Conservation (phyloP, 805 yeast genomes). For the Nakazawaea populi region DNA sequence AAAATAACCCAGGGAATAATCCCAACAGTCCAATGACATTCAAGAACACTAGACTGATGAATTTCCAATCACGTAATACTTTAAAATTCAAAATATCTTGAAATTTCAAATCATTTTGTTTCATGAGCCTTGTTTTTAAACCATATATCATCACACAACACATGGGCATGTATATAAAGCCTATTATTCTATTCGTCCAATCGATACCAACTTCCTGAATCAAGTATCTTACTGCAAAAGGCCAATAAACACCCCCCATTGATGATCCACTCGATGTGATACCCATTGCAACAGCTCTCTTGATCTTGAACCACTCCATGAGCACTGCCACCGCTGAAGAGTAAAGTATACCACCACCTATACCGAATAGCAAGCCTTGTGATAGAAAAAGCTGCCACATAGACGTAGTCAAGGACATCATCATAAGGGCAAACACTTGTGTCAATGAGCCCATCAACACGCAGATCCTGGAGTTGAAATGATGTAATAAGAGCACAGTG, state of each 20-base stretch:
- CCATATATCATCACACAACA: conserved; percentile 25
- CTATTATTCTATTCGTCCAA: conserved; percentile 40
- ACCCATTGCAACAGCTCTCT: conserved; percentile 42
- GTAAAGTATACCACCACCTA: conserved; percentile 39
- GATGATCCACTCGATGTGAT: conserved; percentile 43
- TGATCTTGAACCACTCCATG: conserved; percentile 43
- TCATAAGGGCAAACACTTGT: conserved; percentile 36
- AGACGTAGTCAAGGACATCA: conserved; percentile 38
- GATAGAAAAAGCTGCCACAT: conserved; percentile 48
- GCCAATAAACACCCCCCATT: conserved; percentile 45
- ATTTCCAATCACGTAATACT: conserved; percentile 13
- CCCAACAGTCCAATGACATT: conserved; percentile 18
- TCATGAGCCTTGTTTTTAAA: conserved; percentile 25
- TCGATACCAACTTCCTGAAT: conserved; percentile 33
- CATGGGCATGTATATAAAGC: conserved; percentile 15
- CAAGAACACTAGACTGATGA: conserved; percentile 3
- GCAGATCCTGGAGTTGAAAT: conserved; percentile 34
- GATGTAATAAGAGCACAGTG: conserved; percentile 31
- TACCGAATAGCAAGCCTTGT: conserved; percentile 46
- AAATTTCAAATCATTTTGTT: conserved; percentile 12
- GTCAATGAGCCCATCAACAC: conserved; percentile 36
- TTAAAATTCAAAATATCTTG: conserved; percentile 7
- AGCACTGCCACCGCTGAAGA: conserved; percentile 38
- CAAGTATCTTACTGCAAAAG: conserved; percentile 35
- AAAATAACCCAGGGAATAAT: conserved; percentile 28